Evolutionary conservation across 2,329 filamentous ascomycete genomes (phyloP).

Genomic region (Bretziella fagacearum): DNA sequence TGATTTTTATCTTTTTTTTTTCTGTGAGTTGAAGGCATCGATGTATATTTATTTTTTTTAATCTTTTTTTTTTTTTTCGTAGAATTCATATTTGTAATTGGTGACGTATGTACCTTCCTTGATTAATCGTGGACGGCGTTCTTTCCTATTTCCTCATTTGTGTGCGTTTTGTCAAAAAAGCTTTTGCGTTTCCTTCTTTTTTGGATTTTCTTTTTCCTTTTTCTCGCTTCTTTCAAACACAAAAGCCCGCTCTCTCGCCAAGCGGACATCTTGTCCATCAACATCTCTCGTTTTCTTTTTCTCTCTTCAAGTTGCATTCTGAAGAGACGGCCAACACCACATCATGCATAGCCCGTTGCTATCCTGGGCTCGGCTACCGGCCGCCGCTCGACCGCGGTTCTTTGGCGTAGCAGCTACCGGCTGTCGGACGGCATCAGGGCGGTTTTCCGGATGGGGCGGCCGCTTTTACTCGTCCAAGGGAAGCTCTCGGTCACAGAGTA

Average conservation of each 20-base stretch:
- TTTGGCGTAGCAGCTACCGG: background rate
- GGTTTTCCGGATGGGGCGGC: background rate
- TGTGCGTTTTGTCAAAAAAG: background rate
- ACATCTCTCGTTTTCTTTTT: background rate
- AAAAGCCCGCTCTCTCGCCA: too few species aligned
- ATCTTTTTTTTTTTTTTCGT: too few species aligned
- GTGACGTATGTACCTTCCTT: background rate
- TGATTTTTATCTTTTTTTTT: too few species aligned
- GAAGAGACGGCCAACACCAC: too few species aligned
- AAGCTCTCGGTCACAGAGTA: background rate
- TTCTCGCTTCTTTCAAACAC: background rate
- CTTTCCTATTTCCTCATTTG: background rate
- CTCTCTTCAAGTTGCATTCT: too few species aligned
- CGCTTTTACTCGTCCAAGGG: constrained; percentile 8
- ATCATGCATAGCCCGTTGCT: constrained; percentile 11
- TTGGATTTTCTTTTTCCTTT: too few species aligned
- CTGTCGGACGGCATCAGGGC: background rate
- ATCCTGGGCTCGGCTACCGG: constrained; percentile 12
- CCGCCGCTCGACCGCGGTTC: constrained; percentile 1
- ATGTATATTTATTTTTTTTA: too few species aligned
- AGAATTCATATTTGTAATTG: background rate
- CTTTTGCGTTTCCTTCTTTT: background rate
- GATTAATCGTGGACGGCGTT: background rate
- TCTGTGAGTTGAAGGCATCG: too few species aligned
- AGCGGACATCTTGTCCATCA: background rate